Evolutionary conservation across 164 flowering plant genomes (phyloP).

Genomic region (Hamamelis virginiana): DNA sequence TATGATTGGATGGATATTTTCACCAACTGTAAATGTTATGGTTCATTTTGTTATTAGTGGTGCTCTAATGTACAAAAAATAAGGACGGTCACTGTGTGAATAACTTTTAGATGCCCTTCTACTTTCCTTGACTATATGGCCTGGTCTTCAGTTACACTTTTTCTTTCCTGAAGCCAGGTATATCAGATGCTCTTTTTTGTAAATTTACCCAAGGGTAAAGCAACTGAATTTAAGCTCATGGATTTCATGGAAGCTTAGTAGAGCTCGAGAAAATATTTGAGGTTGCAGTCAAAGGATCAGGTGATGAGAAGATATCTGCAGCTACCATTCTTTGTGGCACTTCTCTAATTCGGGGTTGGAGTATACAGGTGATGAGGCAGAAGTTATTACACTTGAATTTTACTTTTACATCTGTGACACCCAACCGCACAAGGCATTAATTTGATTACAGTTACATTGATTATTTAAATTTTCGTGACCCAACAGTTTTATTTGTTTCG

Average conservation of each 20-base stretch:
- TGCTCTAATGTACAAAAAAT: neutral
- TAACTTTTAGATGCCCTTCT: slow-evolving; percentile 2
- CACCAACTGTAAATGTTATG: neutral
- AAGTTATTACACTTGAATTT: neutral
- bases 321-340: slow-evolving; percentile 91
- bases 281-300: slow-evolving; percentile 77
- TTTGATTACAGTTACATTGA: too few species aligned
- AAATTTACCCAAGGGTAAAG: slow-evolving; percentile 31
- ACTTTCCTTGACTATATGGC: slow-evolving; percentile 9
- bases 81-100: neutral
- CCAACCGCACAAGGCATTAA: too few species aligned
- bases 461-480: too few species aligned
- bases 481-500: too few species aligned
- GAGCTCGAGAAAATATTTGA: slow-evolving; percentile 90
- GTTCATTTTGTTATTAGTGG: too few species aligned
- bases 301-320: slow-evolving; percentile 86
- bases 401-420: too few species aligned
- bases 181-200: slow-evolving; percentile 32
- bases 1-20: too few species aligned
- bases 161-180: slow-evolving; percentile 45
- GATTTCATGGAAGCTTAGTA: slow-evolving; percentile 74
- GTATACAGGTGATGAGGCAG: slow-evolving; percentile 62
- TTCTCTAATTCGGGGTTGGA: slow-evolving; percentile 94
- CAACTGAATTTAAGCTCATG: slow-evolving; percentile 50
- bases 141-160: slow-evolving; percentile 43